These are phyloP conservation scores for Eucalyptus guilfoylei DNA, from an alignment of 345 rosid species.

Conservation along the genomic window DNA sequence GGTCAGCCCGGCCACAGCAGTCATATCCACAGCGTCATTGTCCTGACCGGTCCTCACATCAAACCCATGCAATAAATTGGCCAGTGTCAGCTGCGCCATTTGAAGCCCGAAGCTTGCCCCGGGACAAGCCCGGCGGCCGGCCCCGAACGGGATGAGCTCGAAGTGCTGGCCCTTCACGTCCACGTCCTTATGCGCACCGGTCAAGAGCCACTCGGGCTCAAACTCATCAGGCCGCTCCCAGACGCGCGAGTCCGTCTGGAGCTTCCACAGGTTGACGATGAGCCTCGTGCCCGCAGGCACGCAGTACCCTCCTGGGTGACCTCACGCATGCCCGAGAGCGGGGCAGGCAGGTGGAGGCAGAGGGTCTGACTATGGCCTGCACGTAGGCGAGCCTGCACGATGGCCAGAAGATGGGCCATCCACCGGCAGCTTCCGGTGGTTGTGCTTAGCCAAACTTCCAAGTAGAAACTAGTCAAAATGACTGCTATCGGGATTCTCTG, in stretches of 20 bases:
- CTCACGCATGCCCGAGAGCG: neutral
- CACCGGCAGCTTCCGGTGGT: neutral
- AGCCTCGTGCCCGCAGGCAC: neutral
- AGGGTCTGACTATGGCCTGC: neutral
- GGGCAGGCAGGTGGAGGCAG: neutral
- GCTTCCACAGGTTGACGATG: constrained; percentile 1
- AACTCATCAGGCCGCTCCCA: constrained; percentile 9
- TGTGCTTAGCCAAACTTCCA: neutral
- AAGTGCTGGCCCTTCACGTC: constrained; percentile 6
- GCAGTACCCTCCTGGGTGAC: neutral
- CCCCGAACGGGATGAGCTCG: constrained; percentile 4
- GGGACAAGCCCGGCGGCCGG: constrained; percentile 5
- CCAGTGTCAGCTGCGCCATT: neutral
- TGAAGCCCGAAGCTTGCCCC: constrained; percentile 1
- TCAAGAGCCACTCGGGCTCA: constrained; percentile 9
- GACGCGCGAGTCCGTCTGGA: neutral
- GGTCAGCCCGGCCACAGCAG: neutral
- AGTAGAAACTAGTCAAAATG: neutral
- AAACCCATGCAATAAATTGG: neutral
- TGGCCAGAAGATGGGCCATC: too few relatives aligned
- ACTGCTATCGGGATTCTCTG: neutral
- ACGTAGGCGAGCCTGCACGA: constrained; percentile 1
- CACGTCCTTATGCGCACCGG: neutral
- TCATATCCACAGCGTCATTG: constrained; percentile 1
- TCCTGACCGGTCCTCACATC: neutral